Base-by-base conservation (phyloP, 1,284 basidiomycete species). In the Malassezia arunalokei region DNA sequence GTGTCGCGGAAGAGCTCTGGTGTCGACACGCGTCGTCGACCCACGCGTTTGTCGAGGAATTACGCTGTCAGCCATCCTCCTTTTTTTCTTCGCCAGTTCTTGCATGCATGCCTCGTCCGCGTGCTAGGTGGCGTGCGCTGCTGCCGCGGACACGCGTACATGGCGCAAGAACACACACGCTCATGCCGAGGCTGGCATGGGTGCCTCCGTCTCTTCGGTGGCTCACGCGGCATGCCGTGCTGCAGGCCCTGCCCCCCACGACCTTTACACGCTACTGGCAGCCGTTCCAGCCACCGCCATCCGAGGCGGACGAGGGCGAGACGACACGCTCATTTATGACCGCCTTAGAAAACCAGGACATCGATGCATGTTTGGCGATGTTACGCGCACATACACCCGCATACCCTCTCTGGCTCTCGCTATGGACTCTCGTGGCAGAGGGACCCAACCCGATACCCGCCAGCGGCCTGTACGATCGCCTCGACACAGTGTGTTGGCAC, bases 191-290 rank as follows among this genome's bases (percentile, higher is more conserved):
- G 39, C 17, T 24, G 39, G 11, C 20, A 24, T n/a, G n/a, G 20
- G 9, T 9, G 39, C 20, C 39, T 17, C 20, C 39, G 9, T 9
- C 9, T 24, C 39, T 40, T 6, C 39, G 39, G 8, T 40, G 39
- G 39, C 39, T 40, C n/a, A 40, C 39, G 39, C 39, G 17, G 9
- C n/a, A 40, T 9, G 39, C 39, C 11, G 33, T 11, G 11, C 11
- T 15, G 20, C 39, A 9, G n/a, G n/a, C 9, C 20, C 9, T 15
- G 39, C 39, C n/a, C 9, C 39, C 12, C 14, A 30, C 42, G 12
- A 48, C 40, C 3, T 54, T 49, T 44, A 28, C 47, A n/a, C 41
- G 47, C 5, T 54, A 49, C 40, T 44, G 28, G 15, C 41, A 49
- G 8, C 46, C 52, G 2, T 49, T 44, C 20, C 28, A 32, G 20